Evolutionary conservation across 176 grass and related monocot species (phyloP).

Genomic region (Dactylis glomerata): DNA sequence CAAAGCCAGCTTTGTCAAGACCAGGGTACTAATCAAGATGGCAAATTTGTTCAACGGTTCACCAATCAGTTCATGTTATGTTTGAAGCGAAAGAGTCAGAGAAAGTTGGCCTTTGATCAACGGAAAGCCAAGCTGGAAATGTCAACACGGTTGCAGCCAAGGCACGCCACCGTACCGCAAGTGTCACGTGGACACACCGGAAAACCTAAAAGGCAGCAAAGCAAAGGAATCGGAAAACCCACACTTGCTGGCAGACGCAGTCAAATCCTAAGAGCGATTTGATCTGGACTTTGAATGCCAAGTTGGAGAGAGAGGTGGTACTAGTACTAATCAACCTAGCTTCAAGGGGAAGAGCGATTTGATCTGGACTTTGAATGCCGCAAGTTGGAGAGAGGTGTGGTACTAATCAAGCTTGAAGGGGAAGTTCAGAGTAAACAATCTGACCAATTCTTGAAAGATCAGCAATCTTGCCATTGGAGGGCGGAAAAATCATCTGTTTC

Average conservation of each 20-base stretch:
- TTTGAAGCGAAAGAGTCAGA: constrained; percentile 35
- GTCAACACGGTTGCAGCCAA: constrained; percentile 44
- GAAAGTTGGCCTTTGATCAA: neutral
- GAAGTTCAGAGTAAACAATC: neutral
- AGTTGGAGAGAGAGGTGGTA: neutral
- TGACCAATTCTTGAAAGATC: neutral
- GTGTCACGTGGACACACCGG: neutral
- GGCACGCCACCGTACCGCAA: constrained; percentile 17
- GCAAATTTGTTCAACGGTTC: neutral
- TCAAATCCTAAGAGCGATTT: neutral
- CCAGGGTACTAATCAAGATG: neutral
- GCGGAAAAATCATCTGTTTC: neutral
- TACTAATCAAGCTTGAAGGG: too few species aligned
- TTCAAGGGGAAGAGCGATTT: neutral
- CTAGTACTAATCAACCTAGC: neutral
- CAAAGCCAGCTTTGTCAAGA: neutral
- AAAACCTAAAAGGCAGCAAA: neutral
- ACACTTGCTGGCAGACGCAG: neutral
- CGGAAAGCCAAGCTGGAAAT: constrained; percentile 8
- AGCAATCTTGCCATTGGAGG: neutral
- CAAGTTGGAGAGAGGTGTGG: too few species aligned
- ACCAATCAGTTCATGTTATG: neutral
- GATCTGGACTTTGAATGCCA: neutral
- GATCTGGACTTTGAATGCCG: too few species aligned
- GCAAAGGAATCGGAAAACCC: neutral